Percentiles rank a stretch among this genome's conserved stretches.
These are phyloP conservation scores for Plenodomus lindquistii DNA, from an alignment of 2,329 filamentous ascomycete genomes.

Conservation along the genomic window DNA sequence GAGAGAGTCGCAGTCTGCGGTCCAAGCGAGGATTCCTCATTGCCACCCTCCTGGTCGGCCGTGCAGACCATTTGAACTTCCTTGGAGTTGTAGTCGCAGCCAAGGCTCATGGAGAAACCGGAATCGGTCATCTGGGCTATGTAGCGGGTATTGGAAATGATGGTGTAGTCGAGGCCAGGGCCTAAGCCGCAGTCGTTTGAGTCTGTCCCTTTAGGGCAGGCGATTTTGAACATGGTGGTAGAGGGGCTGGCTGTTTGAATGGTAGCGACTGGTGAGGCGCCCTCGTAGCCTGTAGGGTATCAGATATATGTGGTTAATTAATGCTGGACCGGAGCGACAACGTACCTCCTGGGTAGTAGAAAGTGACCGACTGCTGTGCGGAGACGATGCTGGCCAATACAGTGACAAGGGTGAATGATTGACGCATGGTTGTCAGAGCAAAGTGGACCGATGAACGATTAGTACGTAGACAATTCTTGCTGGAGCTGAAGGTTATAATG, in stretches of 20 bases:
- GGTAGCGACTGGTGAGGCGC: slow-evolving; percentile 26
- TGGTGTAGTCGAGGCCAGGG: slow-evolving; percentile 18
- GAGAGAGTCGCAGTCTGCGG: slow-evolving; percentile 20
- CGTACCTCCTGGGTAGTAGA: slow-evolving; percentile 29
- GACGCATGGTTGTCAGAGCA: slow-evolving; percentile 19
- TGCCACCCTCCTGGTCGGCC: slow-evolving; percentile 23
- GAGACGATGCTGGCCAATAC: slow-evolving; percentile 21
- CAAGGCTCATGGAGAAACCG: slow-evolving; percentile 26
- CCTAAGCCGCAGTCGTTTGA: slow-evolving; percentile 31
- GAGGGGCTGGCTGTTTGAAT: slow-evolving; percentile 22
- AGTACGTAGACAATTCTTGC: neutral
- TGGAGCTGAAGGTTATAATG: neutral
- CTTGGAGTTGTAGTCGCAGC: slow-evolving; percentile 29
- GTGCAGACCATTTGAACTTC: slow-evolving; percentile 29
- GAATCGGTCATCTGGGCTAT: slow-evolving; percentile 20
- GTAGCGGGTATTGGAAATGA: slow-evolving; percentile 27
- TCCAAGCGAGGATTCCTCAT: slow-evolving; percentile 8
- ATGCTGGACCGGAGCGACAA: neutral
- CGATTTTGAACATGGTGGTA: slow-evolving; percentile 27
- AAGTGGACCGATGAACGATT: slow-evolving; percentile 1
- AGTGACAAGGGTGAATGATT: slow-evolving; percentile 23
- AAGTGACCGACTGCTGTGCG: slow-evolving; percentile 21
- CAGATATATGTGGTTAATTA: neutral
- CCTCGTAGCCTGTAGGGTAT: slow-evolving; percentile 18
- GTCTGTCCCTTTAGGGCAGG: slow-evolving; percentile 25